Conservation (phyloP, 345 rosid species). For the Murraya koenigii region DNA sequence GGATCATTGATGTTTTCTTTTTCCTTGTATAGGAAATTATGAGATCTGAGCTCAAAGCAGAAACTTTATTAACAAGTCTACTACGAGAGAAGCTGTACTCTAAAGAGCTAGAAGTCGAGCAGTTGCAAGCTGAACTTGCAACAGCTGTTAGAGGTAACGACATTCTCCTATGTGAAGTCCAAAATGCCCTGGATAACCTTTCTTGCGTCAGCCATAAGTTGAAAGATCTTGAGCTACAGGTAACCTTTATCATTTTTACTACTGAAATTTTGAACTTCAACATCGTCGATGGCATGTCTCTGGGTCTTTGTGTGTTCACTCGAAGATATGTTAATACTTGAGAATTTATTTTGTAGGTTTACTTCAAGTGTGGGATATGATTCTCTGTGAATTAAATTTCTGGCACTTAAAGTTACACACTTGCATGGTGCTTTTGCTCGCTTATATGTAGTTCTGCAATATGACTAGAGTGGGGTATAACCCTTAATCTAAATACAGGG, state of each 20-base stretch:
- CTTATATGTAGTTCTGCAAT: background rate
- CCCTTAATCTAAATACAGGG: background rate
- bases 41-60: constrained; percentile 66
- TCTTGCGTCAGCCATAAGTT: constrained; percentile 62
- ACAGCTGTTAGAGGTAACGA: constrained; percentile 81
- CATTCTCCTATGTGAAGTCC: constrained; percentile 66
- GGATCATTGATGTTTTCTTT: constrained; percentile 16
- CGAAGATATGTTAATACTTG: background rate
- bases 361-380: background rate
- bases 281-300: background rate
- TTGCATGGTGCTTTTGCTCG: background rate
- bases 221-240: constrained; percentile 88
- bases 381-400: background rate
- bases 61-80: constrained; percentile 64
- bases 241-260: constrained; percentile 17
- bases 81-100: constrained; percentile 81
- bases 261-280: background rate
- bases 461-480: background rate
- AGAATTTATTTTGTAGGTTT: background rate
- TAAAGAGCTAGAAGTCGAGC: constrained; percentile 83
- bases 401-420: background rate
- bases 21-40: constrained; percentile 47
- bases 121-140: constrained; percentile 79
- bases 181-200: constrained; percentile 64
- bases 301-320: background rate